A percentile compares a stretch with the other conserved stretches of the same genome.
phyloP scores from a whole-genome alignment of 257 asterid genomes.

The Rhazya stricta region DNA sequence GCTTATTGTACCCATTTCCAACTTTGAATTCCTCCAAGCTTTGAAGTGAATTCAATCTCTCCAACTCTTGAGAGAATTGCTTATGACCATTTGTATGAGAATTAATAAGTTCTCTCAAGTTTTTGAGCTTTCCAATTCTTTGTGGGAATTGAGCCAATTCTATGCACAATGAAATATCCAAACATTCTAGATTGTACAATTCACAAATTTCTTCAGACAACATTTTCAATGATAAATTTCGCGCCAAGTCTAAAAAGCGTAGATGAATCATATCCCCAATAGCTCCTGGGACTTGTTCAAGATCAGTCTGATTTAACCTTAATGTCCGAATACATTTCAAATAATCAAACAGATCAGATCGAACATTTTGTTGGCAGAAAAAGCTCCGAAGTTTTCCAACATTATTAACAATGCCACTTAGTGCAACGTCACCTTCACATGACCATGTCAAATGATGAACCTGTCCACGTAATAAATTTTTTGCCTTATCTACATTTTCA shows the following conservation, averaged over 20 bases:
- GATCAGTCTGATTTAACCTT: constrained; percentile 8
- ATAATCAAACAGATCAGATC: background rate
- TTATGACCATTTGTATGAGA: no score
- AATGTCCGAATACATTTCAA: constrained; percentile 4
- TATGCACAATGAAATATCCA: constrained; percentile 8
- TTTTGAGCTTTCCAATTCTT: background rate
- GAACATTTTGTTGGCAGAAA: background rate
- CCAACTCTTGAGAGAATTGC: no score
- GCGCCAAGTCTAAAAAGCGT: constrained; percentile 17
- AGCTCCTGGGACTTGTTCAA: background rate
- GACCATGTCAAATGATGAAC: no score
- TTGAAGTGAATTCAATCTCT: no score
- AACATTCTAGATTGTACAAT: constrained; percentile 16
- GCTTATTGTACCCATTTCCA: no score
- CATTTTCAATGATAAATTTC: background rate
- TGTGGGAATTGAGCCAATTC: constrained; percentile 20
- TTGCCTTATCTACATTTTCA: no score
- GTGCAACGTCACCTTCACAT: no score
- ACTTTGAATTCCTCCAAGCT: no score
- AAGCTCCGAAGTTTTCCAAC: no score
- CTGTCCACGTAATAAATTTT: no score
- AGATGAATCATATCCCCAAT: constrained; percentile 5
- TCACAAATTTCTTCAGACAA: constrained; percentile 17
- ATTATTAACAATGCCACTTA: no score
- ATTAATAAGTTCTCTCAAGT: no score